Conservation (phyloP, 345 rosid genomes). For the Diplotaxis tenuifolia region DNA sequence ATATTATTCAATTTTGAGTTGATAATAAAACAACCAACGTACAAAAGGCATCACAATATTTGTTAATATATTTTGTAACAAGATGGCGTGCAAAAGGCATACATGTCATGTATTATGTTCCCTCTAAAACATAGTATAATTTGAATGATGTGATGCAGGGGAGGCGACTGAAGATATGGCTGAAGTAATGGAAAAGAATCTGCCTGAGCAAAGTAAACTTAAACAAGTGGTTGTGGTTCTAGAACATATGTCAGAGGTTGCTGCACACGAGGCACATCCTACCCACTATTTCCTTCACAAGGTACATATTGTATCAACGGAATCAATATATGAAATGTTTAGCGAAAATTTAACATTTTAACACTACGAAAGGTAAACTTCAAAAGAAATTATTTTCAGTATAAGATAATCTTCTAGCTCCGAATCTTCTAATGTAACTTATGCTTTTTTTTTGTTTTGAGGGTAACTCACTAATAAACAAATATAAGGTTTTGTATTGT, state of each 20-base stretch:
- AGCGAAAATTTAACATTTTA: no score
- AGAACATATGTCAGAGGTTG: constrained; percentile 54
- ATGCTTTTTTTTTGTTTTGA: constrained; percentile 1
- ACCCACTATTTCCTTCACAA: constrained; percentile 51
- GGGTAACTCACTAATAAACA: not conserved
- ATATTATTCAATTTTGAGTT: no score
- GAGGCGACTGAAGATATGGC: constrained; percentile 44
- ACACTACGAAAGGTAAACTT: not conserved
- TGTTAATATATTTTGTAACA: not conserved
- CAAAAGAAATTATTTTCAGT: not conserved
- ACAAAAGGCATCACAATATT: not conserved
- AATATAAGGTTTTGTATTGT: not conserved
- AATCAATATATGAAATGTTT: no score
- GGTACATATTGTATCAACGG: constrained; percentile 36
- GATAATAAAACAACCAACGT: no score
- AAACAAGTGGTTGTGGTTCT: constrained; percentile 54
- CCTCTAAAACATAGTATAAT: not conserved
- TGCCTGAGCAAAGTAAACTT: constrained; percentile 52
- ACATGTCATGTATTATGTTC: not conserved
- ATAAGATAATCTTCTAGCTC: not conserved
- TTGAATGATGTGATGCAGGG: constrained; percentile 29
- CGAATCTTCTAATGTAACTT: not conserved
- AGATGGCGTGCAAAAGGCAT: not conserved
- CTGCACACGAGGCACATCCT: constrained; percentile 61
- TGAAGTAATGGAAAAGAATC: constrained; percentile 45